Evolutionary conservation across 225 moss, liverwort and hornwort species (phyloP).

Genomic region (Sphagnum tenellum): DNA sequence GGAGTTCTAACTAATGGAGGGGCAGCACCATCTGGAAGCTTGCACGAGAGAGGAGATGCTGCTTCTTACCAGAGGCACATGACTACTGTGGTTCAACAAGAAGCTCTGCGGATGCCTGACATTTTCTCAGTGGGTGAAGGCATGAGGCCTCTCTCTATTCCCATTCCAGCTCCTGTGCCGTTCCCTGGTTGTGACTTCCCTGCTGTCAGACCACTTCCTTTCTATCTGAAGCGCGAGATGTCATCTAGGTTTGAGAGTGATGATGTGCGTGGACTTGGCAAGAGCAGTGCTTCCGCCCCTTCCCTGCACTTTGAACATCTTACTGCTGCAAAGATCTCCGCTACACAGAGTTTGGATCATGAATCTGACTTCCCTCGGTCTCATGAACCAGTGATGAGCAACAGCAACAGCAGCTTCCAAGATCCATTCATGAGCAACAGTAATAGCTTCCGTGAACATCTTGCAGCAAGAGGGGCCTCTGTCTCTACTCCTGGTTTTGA

Average conservation of each 20-base stretch:
- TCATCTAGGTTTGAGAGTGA: background rate
- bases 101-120: background rate
- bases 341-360: background rate
- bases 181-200: conserved; percentile 1
- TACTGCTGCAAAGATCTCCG: background rate
- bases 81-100: background rate
- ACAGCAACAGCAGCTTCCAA: too few species aligned
- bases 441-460: background rate
- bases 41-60: background rate
- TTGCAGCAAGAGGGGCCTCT: background rate
- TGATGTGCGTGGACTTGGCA: background rate
- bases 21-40: background rate
- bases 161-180: background rate
- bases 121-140: background rate
- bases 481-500: background rate
- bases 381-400: background rate
- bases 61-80: background rate
- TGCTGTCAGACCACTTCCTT: background rate
- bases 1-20: background rate
- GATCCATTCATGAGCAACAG: background rate
- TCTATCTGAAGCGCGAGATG: background rate
- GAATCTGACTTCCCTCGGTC: background rate
- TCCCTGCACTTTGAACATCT: background rate
- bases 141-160: background rate
- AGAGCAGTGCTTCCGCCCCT: background rate